Evolutionary conservation across 2,329 filamentous ascomycete genomes (phyloP).

Genomic region (Rutstroemia sp.): DNA sequence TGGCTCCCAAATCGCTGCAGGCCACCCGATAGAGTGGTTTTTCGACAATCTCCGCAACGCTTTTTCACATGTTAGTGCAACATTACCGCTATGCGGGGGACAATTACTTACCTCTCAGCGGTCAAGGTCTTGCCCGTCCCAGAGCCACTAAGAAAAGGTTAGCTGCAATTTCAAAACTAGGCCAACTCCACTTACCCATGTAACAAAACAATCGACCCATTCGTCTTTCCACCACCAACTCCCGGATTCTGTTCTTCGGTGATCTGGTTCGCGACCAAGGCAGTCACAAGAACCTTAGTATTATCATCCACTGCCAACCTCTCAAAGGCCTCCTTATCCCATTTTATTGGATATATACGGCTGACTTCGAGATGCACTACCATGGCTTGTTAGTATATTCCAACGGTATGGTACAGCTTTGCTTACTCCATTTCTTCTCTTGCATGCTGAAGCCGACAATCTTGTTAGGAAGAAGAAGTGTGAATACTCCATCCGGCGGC

Average conservation of each 20-base stretch:
- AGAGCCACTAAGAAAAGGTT: not conserved
- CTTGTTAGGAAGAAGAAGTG: slow-evolving; percentile 1
- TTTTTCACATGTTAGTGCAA: not conserved
- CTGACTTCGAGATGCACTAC: slow-evolving; percentile 6
- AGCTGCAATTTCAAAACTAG: not conserved
- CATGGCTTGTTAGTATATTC: not conserved
- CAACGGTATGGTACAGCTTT: too few relatives aligned
- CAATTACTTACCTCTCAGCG: not conserved
- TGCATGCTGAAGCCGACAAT: slow-evolving; percentile 6
- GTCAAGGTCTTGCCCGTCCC: slow-evolving; percentile 7
- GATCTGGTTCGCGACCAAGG: slow-evolving; percentile 7
- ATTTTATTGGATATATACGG: slow-evolving; percentile 8
- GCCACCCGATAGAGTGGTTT: not conserved
- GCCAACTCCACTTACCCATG: not conserved
- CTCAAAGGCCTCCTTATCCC: slow-evolving; percentile 7
- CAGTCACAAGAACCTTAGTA: slow-evolving; percentile 2
- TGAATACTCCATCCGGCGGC: slow-evolving; percentile 6
- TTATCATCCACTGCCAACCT: not conserved
- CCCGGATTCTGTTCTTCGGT: not conserved
- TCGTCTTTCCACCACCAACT: not conserved
- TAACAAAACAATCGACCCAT: slow-evolving; percentile 2
- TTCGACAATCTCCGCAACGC: slow-evolving; percentile 1
- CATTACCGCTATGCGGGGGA: not conserved
- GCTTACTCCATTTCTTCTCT: slow-evolving; percentile 8
- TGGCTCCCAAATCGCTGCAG: slow-evolving; percentile 5